phyloP scores from a whole-genome alignment of 108 stramenopile genomes.

The Skeletonema marinoi region DNA sequence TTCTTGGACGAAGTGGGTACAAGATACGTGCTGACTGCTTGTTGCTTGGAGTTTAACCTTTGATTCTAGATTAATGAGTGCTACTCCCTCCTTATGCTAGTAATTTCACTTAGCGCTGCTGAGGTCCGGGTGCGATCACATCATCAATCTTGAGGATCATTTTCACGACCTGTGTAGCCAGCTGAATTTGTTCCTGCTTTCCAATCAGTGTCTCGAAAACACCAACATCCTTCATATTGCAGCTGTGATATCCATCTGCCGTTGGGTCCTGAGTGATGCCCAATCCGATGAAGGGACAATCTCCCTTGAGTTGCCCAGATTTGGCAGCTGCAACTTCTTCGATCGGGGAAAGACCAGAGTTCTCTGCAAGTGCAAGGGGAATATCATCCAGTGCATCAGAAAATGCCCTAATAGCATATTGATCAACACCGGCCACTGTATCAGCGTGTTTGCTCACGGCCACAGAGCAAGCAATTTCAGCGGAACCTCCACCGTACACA shows the following conservation, averaged over 20 bases:
- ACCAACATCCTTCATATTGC: constrained; percentile 93
- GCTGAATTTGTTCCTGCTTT: constrained; percentile 98
- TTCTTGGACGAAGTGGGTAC: constrained; percentile 36
- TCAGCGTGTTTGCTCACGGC: constrained; percentile 93
- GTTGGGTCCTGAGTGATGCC: constrained; percentile 80
- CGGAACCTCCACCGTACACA: constrained; percentile 98
- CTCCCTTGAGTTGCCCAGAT: constrained; percentile 89
- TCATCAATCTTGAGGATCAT: constrained; percentile 99
- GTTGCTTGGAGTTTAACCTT: constrained; percentile 13
- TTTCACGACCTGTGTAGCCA: constrained; percentile 99
- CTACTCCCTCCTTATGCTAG: too few relatives aligned
- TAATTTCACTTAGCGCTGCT: constrained; percentile 3
- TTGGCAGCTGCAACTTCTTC: constrained; percentile 96
- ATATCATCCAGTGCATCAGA: constrained; percentile 99
- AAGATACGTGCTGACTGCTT: constrained; percentile 37
- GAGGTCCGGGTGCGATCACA: constrained; percentile 82
- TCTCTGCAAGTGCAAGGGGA: constrained; percentile 99
- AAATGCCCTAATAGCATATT: constrained; percentile 99
- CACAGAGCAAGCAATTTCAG: constrained; percentile 98
- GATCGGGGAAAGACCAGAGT: constrained; percentile 96
- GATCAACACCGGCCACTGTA: constrained; percentile 93
- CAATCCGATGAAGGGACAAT: constrained; percentile 89
- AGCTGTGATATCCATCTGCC: constrained; percentile 67
- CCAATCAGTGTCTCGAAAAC: constrained; percentile 99
- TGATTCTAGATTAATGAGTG: too few relatives aligned